These are phyloP conservation scores for Elaeis guineensis DNA, from an alignment of 176 grass and related monocot species.

Conservation along the genomic window DNA sequence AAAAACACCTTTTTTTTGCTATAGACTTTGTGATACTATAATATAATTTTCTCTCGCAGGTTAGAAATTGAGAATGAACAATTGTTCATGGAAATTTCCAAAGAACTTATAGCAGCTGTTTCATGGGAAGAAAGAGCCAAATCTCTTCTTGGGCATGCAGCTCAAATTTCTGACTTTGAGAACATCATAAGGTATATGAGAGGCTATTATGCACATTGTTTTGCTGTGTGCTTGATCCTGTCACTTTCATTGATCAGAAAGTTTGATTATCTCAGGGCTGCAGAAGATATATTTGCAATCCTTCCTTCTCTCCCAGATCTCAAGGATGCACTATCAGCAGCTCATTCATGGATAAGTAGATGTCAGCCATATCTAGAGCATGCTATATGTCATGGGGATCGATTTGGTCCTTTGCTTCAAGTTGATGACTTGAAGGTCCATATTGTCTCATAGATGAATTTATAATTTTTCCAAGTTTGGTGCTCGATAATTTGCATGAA, in stretches of 20 bases:
- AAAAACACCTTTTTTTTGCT: too few relatives aligned
- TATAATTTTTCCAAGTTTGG: too few relatives aligned
- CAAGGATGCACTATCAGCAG: slow-evolving; percentile 33
- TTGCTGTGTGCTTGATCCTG: slow-evolving; percentile 1
- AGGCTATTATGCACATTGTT: background rate
- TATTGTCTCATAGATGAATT: slow-evolving; percentile 8
- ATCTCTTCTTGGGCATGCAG: slow-evolving; percentile 43
- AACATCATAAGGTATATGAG: slow-evolving; percentile 46
- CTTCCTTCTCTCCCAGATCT: slow-evolving; percentile 53
- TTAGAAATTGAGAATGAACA: slow-evolving; percentile 67
- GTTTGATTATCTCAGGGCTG: slow-evolving; percentile 32
- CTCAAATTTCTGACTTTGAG: slow-evolving; percentile 68
- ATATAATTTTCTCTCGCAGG: slow-evolving; percentile 27
- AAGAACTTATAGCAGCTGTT: slow-evolving; percentile 38
- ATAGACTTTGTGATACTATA: too few relatives aligned
- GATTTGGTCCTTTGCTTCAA: slow-evolving; percentile 34
- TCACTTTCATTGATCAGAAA: background rate
- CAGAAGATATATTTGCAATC: slow-evolving; percentile 46
- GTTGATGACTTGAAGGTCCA: slow-evolving; percentile 71
- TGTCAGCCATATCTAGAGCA: slow-evolving; percentile 49
- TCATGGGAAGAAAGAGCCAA: slow-evolving; percentile 71
- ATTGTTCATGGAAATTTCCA: slow-evolving; percentile 47
- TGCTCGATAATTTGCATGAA: background rate
- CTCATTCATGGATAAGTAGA: slow-evolving; percentile 66
- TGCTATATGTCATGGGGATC: slow-evolving; percentile 15